Base-by-base conservation (phyloP, 805 yeast genomes). In the Starmerella tilneyi region DNA sequence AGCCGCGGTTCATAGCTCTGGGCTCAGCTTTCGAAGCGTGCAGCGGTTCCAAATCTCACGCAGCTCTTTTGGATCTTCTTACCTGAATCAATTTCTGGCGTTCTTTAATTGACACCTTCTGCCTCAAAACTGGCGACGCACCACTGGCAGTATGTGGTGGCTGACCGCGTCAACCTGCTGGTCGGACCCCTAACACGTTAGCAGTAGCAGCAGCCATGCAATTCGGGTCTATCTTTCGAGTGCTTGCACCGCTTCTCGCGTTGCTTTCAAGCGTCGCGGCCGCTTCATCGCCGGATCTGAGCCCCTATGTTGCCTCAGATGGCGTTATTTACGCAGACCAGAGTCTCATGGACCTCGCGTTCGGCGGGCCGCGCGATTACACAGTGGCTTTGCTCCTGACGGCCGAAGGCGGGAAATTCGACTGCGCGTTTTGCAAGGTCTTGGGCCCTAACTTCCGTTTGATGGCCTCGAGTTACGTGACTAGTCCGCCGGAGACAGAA, bases 361-460 rank as follows among this genome's bases (percentile, higher is more conserved):
- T 57, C 51, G 32, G 38, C 21, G 84, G 84, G 4, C 74, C 78
- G 19, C 72, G 89, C 57, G 85, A 84, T 56, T 77, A 75, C 61
- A 72, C 81, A 30, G 58, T 83, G n/a, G 70, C 82, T 11, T 56
- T 78, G 26, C 70, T 80, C 45, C 64, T 89, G 49, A 82, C 96
- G 0, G 85, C 96, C 2, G 73, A 79, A 9, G 72, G 78, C 40
- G 71, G 84, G 1, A 75, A 75, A 49, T 73, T 88, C 58, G 84
- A 83, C 11, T 92, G 98, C 66, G 67, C 68, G 1, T 67, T 83
- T 42, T 92, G 98, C 71, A 55, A 66, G 9, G 76, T 78, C 34
- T 72, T 82, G 55, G 76, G 72, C 21, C 94, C 96, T 2, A 74
- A 72, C 34, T 83, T 63, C 56, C 72, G 72, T 15, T 58, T 64